Evolutionary conservation across 257 asterid genomes (phyloP).

Genomic region (Plantago ovata): DNA sequence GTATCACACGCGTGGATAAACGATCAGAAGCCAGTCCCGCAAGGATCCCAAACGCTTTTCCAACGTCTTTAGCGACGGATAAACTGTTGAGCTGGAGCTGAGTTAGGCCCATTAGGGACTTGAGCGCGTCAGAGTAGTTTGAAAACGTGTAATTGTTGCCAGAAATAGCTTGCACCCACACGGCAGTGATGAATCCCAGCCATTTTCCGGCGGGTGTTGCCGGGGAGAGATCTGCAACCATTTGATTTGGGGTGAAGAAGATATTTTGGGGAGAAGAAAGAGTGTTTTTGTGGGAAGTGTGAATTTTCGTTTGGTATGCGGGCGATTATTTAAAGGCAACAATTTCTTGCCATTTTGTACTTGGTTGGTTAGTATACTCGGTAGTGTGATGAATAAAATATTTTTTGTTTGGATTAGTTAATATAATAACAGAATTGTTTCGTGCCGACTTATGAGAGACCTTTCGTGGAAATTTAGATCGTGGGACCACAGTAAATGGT

Average conservation of each 20-base stretch:
- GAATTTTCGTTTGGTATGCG: neutral
- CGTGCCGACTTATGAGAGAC: no score
- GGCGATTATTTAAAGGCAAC: neutral
- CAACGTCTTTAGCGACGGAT: conserved; percentile 92
- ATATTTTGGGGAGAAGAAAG: neutral
- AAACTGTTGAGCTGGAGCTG: conserved; percentile 90
- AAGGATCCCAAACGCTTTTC: conserved; percentile 88
- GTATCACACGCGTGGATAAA: conserved; percentile 57
- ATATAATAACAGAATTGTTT: no score
- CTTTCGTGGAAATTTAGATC: no score
- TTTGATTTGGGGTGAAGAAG: conserved; percentile 4
- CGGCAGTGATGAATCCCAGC: conserved; percentile 91
- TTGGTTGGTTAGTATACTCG: no score
- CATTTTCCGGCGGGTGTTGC: conserved; percentile 78
- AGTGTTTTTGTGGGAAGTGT: neutral
- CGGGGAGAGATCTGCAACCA: conserved; percentile 48
- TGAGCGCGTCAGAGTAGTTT: conserved; percentile 82
- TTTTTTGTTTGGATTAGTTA: no score
- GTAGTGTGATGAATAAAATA: no score
- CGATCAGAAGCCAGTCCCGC: conserved; percentile 96
- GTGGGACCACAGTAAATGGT: no score
- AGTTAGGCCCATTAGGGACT: conserved; percentile 80
- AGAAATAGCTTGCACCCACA: conserved; percentile 96
- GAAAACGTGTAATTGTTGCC: conserved; percentile 97
- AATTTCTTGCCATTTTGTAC: no score